These are phyloP conservation scores for Saturnispora saitoi DNA, from an alignment of 805 yeast genomes.

Conservation along the genomic window DNA sequence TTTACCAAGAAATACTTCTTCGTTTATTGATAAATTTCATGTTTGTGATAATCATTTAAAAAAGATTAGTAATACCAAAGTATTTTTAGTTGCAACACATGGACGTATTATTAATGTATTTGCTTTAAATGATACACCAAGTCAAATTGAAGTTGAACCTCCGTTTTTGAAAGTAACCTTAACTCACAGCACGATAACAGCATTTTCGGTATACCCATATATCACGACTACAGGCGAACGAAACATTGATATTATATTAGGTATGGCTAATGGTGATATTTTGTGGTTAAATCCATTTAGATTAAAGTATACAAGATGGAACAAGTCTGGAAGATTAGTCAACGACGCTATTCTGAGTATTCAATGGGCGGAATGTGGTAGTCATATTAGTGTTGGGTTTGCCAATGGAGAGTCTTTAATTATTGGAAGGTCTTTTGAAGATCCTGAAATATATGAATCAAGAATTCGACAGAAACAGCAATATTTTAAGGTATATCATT, in stretches of 20 bases:
- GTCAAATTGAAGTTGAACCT: constrained; percentile 33
- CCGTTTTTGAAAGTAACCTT: constrained; percentile 40
- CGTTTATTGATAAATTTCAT: constrained; percentile 27
- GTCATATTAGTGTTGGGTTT: constrained; percentile 48
- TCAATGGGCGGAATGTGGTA: constrained; percentile 40
- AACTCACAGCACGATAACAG: constrained; percentile 32
- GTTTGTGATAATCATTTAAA: constrained; percentile 25
- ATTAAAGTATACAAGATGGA: constrained; percentile 41
- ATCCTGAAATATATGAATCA: constrained; percentile 26
- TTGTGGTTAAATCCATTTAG: constrained; percentile 49
- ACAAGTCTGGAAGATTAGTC: constrained; percentile 39
- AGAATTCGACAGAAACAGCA: neutral
- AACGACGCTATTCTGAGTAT: constrained; percentile 36
- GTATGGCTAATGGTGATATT: constrained; percentile 61
- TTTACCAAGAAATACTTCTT: constrained; percentile 27
- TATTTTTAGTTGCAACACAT: constrained; percentile 38
- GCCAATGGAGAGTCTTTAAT: constrained; percentile 53
- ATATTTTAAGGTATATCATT: neutral
- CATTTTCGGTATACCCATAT: constrained; percentile 28
- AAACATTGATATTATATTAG: constrained; percentile 46
- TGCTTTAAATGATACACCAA: constrained; percentile 29
- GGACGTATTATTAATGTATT: constrained; percentile 43
- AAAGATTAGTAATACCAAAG: constrained; percentile 21
- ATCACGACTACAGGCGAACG: constrained; percentile 22
- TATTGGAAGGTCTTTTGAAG: constrained; percentile 44